phyloP scores from a whole-genome alignment of 1,139 yeast species.

The Kodamaea ohmeri region DNA sequence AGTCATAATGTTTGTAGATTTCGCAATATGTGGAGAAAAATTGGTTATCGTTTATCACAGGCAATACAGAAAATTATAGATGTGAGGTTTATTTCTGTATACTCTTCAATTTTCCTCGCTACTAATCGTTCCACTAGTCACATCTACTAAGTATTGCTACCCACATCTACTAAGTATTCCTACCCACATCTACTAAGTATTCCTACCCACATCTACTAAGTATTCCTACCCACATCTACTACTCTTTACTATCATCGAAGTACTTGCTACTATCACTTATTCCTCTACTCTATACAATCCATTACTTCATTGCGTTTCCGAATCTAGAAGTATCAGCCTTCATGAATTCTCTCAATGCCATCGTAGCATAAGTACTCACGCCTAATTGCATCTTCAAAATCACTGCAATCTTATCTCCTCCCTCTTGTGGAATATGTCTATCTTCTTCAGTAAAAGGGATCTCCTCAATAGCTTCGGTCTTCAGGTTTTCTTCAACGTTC shows the following conservation, averaged over 20 bases:
- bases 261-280: too few relatives aligned
- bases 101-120: too few relatives aligned
- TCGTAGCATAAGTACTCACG: constrained; percentile 91
- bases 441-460: constrained; percentile 25
- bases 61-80: too few relatives aligned
- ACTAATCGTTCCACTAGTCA: too few relatives aligned
- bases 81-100: too few relatives aligned
- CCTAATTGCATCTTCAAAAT: constrained; percentile 76
- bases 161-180: too few relatives aligned
- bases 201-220: too few relatives aligned
- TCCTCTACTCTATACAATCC: not conserved
- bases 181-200: too few relatives aligned
- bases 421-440: constrained; percentile 29
- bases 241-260: too few relatives aligned
- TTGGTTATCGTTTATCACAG: too few relatives aligned
- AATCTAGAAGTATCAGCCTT: constrained; percentile 71
- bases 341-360: constrained; percentile 94
- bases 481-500: constrained; percentile 12
- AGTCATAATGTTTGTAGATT: constrained; percentile 5
- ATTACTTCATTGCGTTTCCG: constrained; percentile 19
- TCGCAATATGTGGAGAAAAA: not conserved
- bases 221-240: too few relatives aligned
- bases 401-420: constrained; percentile 57
- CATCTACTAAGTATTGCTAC: too few relatives aligned
- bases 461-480: constrained; percentile 8